Base-by-base conservation (phyloP, 768 basidiomycete species). In the Coprinopsis sp. region DNA sequence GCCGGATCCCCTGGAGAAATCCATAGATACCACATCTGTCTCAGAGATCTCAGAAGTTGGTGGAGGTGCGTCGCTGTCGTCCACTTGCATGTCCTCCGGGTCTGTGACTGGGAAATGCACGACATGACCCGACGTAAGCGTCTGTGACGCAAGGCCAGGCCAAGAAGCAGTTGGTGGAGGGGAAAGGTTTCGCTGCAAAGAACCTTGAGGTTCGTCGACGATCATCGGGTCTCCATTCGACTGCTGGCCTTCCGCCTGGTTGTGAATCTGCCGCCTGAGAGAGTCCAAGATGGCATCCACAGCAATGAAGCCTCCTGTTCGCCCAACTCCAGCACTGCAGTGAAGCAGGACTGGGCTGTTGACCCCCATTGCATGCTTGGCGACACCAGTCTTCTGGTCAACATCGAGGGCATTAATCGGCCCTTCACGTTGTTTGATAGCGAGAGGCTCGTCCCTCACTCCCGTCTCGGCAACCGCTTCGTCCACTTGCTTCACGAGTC, bases 291-390 rank as follows among this genome's bases (percentile, higher is more conserved):
- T 72, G 6, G 90, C 84, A 60, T 92, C 90, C 1, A 95, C 79
- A 6, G 89, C 82, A 58, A 97, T 92, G 63, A 91, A 97, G 21
- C 87, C 89, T 18, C 95, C 95, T 0, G 95, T 97, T 33, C 95
- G 77, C 0, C 95, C 95, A 5, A 96, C 92, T 16, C 95, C 95
- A 0, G 95, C 95, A 24, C 91, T 93, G 60, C 94, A 94, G 61
- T 94, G 91, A 52, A 94, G 63, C 37, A 94, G 60, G 23, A 92
- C 77, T 1, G 89, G 88, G 18, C 76, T 65, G 43, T 72, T 66
- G 12, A 53, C 46, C 5, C 73, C 75, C 40, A 74, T 53, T 5
- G 78, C 76, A 51, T 76, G 77, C 44, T 70, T 61, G 14, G 77
- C 73, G 41, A 87, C 67, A 0, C 85, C 86, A 0, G 73, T 79